Base-by-base conservation (phyloP, 2,329 filamentous ascomycete genomes). In the Pestalotiopsis sp. region DNA sequence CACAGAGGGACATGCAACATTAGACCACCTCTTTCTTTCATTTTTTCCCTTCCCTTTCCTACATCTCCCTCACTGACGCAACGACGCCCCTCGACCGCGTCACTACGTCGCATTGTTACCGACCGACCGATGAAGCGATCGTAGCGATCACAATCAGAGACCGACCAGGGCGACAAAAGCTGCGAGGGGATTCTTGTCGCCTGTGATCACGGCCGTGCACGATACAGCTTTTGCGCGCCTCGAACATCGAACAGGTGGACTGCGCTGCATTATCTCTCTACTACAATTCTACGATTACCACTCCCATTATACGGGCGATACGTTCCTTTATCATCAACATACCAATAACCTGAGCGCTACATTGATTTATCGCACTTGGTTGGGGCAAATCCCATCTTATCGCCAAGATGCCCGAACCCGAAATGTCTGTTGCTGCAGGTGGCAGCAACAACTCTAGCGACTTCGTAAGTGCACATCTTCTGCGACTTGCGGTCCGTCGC, bases 381-480 rank as follows among this genome's bases (percentile, higher is more conserved):
- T n/a, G 27, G 17, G 11, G 25, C 14, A 61, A 36, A 31, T 6
- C 57, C 25, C n/a, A n/a, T 9, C 38, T 13, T 17, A 40, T 17
- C 27, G 25, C 78, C 69, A 61, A 27, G n/a, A 61, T 61, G 59
- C 76, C 78, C 59, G 81, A 82, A 73, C 75, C 72, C 75, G 81
- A 83, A 38, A 74, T 81, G 74, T 72, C 78, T 70, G 73, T 76
- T 68, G 79, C 78, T 75, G 81, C 76, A 73, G 83, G 84, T 71
- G 83, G 76, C 56, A 73, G 84, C 78, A 96, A 93, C 82, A 97
- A 93, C 84, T 97, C 94, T 71, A 97, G 94, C 87, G 94, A 97
- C 85, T 97, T 97, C 88, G 94, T 97, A 85, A 86, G 93, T 92
- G 69, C 70, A 66, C 60, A 4, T 25, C 20, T 45, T 13, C n/a